Base-by-base conservation (phyloP, 176 grass and related monocot genomes). In the Cenchrus americanus region DNA sequence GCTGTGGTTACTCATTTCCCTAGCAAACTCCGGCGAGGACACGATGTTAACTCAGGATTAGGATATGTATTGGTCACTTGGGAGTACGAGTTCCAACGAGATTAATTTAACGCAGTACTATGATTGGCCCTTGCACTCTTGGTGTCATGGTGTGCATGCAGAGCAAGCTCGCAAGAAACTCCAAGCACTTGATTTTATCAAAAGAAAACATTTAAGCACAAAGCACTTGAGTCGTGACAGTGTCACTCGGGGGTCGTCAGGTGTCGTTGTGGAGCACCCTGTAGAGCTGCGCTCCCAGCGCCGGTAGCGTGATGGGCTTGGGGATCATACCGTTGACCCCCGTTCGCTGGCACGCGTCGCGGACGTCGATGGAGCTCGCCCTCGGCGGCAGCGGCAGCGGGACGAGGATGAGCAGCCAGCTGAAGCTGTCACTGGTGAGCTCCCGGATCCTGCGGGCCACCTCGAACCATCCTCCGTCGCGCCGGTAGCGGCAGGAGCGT, bases 401-500 rank as follows among this genome's bases (percentile, higher is more conserved):
- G 0, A 77, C 51, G n/a, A 78, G 61, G 64, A 85, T 77, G 15
- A 69, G 40, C 63, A 69, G 40, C 73, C 73, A 85, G 62, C 73
- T 7, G 7, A 67, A 77, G 63, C 27, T 69, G 83, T 57, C 66
- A 14, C 65, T 59, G 52, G 73, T 57, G 21, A 60, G 40, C 83
- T 85, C 73, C 73, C 72, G 73, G 73, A 77, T 85, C 83, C 62
- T 68, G 51, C 58, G 14, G 50, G 83, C 60, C 9, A 43, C 48
- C 32, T 84, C 71, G 5, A 84, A 75, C 27, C 47, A 13, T 55
- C 72, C 0, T 57, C 51, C 59, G 41, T 42, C 0, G 44, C 19
- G 3, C n/a, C 9, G 37, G 14, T 21, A 3, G 5, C 10, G 60
- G 12, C 54, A 6, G 21, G 48, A 1, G 32, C 10, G 64, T 84